Evolutionary conservation across 345 rosid species (phyloP).

Genomic region (Zanthoxylum bungeanum): DNA sequence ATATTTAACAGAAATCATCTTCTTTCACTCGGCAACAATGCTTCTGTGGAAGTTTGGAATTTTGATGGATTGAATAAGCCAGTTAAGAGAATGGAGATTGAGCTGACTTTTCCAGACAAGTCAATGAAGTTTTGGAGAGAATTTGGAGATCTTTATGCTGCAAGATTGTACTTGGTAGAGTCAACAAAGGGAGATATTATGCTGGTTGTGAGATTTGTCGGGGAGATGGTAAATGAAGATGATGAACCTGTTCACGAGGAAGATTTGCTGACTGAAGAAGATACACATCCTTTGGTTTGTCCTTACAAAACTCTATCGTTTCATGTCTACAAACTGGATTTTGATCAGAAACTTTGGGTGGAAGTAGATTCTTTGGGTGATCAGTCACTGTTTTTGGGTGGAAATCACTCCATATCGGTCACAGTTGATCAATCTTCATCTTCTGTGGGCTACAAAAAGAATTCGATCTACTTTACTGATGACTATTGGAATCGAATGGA

Average conservation of each 20-base stretch:
- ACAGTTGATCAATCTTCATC: not conserved
- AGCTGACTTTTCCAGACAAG: not conserved
- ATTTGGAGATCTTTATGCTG: not conserved
- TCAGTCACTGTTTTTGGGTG: constrained; percentile 15
- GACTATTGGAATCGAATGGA: constrained; percentile 19
- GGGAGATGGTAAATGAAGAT: constrained; percentile 13
- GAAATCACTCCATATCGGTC: constrained; percentile 13
- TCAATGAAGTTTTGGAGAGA: not conserved
- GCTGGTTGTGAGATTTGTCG: constrained; percentile 15
- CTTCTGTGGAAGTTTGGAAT: constrained; percentile 2
- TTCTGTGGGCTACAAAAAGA: not conserved
- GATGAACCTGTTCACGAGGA: constrained; percentile 7
- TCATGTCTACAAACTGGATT: constrained; percentile 16
- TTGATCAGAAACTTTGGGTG: not conserved
- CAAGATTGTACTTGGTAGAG: constrained; percentile 16
- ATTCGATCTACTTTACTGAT: constrained; percentile 19
- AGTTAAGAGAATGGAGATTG: not conserved
- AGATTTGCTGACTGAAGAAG: constrained; percentile 13
- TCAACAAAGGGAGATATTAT: constrained; percentile 6
- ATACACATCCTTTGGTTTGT: constrained; percentile 17
- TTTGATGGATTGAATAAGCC: not conserved
- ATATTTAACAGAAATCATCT: not conserved
- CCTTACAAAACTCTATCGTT: constrained; percentile 5
- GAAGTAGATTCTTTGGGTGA: constrained; percentile 1
- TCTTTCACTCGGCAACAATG: not conserved